Percentiles rank a stretch among this genome's conserved stretches.
Evolutionary conservation across 2,329 filamentous ascomycete species (phyloP).

Genomic region (Fulvia fulva): DNA sequence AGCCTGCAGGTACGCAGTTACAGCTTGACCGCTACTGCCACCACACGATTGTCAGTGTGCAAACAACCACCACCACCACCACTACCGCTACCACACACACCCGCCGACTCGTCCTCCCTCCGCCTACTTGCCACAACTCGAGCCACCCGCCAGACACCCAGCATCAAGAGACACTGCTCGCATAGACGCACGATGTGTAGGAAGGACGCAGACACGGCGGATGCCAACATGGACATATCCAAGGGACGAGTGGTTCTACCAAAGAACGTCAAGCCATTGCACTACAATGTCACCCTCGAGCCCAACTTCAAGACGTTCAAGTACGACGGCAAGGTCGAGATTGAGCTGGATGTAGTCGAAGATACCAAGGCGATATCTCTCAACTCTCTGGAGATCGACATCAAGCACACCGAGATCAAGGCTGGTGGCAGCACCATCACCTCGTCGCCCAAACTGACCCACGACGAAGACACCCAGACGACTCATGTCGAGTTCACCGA

Average conservation of each 20-base stretch:
- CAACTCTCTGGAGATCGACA: slow-evolving; percentile 82
- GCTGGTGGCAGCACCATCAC: slow-evolving; percentile 55
- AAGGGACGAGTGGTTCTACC: slow-evolving; percentile 80
- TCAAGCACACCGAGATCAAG: slow-evolving; percentile 68
- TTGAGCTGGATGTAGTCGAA: slow-evolving; percentile 83
- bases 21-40: background rate
- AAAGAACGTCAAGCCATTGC: slow-evolving; percentile 82
- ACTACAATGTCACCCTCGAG: slow-evolving; percentile 90
- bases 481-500: slow-evolving; percentile 77
- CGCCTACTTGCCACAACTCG: background rate
- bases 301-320: slow-evolving; percentile 84
- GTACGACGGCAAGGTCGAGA: slow-evolving; percentile 77
- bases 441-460: slow-evolving; percentile 63
- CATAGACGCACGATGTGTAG: slow-evolving; percentile 71
- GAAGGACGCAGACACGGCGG: slow-evolving; percentile 53
- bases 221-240: slow-evolving; percentile 56
- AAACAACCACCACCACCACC: slow-evolving; percentile 1
- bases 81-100: background rate
- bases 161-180: slow-evolving; percentile 60
- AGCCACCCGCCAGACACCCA: background rate
- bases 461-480: slow-evolving; percentile 75
- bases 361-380: slow-evolving; percentile 81
- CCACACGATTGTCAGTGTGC: background rate
- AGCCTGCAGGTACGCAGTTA: background rate
- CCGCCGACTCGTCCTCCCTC: slow-evolving; percentile 5